Conservation (phyloP, 2,329 filamentous ascomycete genomes). For the Alternaria panax region DNA sequence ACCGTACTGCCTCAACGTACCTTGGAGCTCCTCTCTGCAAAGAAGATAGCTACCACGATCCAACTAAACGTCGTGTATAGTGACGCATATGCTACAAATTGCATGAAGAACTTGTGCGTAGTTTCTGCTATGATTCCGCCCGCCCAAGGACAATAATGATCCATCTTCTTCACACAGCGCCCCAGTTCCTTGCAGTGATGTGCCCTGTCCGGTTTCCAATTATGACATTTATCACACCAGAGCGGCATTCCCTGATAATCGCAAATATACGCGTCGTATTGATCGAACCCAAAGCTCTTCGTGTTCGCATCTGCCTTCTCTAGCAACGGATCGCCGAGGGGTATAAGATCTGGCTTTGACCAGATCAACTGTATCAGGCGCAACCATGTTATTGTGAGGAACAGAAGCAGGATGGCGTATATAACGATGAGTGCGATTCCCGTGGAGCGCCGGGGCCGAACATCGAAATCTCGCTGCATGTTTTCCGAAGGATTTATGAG, state of each 20-base stretch:
- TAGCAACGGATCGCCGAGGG: slow-evolving; percentile 58
- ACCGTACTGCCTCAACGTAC: slow-evolving; percentile 43
- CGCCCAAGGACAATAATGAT: slow-evolving; percentile 97
- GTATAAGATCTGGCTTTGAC: slow-evolving; percentile 75
- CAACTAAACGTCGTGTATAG: slow-evolving; percentile 72
- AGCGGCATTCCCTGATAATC: slow-evolving; percentile 79
- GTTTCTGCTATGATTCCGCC: slow-evolving; percentile 89
- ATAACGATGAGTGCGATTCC: slow-evolving; percentile 75
- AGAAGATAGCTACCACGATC: slow-evolving; percentile 68
- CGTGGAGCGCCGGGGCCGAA: slow-evolving; percentile 58
- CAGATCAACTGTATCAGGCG: slow-evolving; percentile 74
- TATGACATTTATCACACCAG: slow-evolving; percentile 84
- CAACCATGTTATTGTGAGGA: slow-evolving; percentile 72
- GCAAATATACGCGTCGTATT: slow-evolving; percentile 83
- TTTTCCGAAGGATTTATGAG: slow-evolving; percentile 62
- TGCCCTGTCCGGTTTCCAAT: slow-evolving; percentile 86
- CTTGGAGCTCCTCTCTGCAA: slow-evolving; percentile 62
- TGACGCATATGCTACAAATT: slow-evolving; percentile 79
- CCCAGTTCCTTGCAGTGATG: slow-evolving; percentile 86
- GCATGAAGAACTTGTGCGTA: slow-evolving; percentile 89
- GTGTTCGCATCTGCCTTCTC: slow-evolving; percentile 40
- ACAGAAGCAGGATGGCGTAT: slow-evolving; percentile 74
- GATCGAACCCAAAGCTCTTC: slow-evolving; percentile 76
- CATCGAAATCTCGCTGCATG: slow-evolving; percentile 24
- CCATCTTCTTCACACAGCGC: slow-evolving; percentile 87